These are phyloP conservation scores for Graphium sp. DNA, from an alignment of 2,329 filamentous ascomycete species.

Conservation along the genomic window DNA sequence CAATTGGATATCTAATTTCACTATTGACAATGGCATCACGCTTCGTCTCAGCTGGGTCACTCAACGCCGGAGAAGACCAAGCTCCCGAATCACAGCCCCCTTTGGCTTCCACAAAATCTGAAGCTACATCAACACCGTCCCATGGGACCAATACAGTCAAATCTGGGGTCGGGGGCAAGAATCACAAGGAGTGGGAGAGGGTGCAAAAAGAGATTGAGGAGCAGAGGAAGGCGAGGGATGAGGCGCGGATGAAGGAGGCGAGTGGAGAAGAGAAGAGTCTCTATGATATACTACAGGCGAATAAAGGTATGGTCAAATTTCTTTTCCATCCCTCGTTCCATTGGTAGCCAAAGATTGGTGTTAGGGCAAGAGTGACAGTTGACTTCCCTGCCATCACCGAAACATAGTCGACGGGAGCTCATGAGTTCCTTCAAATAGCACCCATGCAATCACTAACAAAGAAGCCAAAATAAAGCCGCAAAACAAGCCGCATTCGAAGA, in stretches of 20 bases:
- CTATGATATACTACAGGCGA: constrained; percentile 63
- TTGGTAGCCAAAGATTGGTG: not conserved
- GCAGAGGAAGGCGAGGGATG: constrained; percentile 35
- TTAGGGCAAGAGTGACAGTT: no score
- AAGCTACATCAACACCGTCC: not conserved
- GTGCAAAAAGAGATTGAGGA: constrained; percentile 49
- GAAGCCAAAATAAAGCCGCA: constrained; percentile 34
- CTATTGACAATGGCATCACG: constrained; percentile 30
- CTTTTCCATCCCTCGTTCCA: not conserved
- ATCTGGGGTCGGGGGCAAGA: constrained; percentile 9
- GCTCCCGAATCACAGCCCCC: constrained; percentile 6
- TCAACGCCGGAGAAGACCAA: constrained; percentile 16
- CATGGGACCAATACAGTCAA: constrained; percentile 1
- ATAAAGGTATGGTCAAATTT: constrained; percentile 44
- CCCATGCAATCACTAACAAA: no score
- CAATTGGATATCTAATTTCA: no score
- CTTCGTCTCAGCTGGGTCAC: constrained; percentile 38
- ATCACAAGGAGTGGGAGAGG: constrained; percentile 38
- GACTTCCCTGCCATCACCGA: no score
- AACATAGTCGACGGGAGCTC: no score
- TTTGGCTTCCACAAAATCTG: constrained; percentile 1
- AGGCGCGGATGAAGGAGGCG: constrained; percentile 24
- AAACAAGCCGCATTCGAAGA: constrained; percentile 77
- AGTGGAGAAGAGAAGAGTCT: constrained; percentile 40
- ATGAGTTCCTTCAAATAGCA: no score